A percentile compares a stretch with the other conserved stretches of the same genome.
Conservation (phyloP, 495 filamentous ascomycete genomes). For the Penicillium roqueforti region DNA sequence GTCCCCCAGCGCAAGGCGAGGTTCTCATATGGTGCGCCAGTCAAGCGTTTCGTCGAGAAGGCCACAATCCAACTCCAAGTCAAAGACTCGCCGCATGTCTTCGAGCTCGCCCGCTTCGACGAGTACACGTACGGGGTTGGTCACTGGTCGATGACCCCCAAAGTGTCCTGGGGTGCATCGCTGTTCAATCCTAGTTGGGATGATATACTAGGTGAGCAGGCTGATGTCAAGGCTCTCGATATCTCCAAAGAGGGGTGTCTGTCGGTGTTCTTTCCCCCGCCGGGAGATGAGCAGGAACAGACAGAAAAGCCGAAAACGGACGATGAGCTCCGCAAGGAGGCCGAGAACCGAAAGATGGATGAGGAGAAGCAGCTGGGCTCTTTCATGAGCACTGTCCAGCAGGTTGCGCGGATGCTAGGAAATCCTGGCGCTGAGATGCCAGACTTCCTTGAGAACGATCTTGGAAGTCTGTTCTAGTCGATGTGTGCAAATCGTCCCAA, state of each 20-base stretch:
- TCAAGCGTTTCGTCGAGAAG: constrained; percentile 44
- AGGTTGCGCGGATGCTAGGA: constrained; percentile 1
- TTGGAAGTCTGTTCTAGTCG: constrained; percentile 34
- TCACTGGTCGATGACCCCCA: background rate
- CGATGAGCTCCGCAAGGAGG: background rate
- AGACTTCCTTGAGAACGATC: constrained; percentile 25
- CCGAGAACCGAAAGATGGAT: constrained; percentile 13
- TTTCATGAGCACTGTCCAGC: constrained; percentile 4
- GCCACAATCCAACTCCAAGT: constrained; percentile 47
- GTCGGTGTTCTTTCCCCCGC: background rate
- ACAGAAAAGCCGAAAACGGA: background rate
- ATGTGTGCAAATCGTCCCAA: background rate
- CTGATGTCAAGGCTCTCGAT: constrained; percentile 12
- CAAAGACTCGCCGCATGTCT: constrained; percentile 45
- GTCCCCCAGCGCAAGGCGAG: constrained; percentile 23
- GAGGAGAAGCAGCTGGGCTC: background rate
- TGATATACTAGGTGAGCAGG: constrained; percentile 29
- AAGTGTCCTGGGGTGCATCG: constrained; percentile 41
- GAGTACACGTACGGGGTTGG: constrained; percentile 33
- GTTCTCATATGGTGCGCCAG: constrained; percentile 19
- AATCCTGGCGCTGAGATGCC: constrained; percentile 16
- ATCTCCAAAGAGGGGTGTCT: background rate
- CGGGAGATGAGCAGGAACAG: background rate
- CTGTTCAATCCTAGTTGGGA: constrained; percentile 54
- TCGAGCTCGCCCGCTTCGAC: constrained; percentile 56